Evolutionary conservation across 2,329 filamentous ascomycete genomes (phyloP).

Genomic region (Curvularia lunata): DNA sequence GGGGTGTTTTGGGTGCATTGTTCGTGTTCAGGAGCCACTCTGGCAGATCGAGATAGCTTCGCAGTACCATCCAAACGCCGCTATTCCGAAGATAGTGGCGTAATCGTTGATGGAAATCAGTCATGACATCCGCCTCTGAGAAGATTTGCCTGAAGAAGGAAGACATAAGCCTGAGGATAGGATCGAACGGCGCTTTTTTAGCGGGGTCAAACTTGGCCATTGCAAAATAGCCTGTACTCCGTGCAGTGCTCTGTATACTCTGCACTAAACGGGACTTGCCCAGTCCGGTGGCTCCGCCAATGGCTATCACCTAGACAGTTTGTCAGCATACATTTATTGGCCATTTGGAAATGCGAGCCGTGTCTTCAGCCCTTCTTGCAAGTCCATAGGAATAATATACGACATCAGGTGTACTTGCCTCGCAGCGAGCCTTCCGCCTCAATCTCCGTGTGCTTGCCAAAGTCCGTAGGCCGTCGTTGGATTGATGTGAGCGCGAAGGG

Average conservation of each 20-base stretch:
- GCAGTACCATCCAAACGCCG: slow-evolving; percentile 62
- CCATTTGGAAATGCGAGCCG: background rate
- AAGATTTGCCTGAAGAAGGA: slow-evolving; percentile 69
- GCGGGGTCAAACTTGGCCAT: slow-evolving; percentile 66
- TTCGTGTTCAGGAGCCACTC: slow-evolving; percentile 65
- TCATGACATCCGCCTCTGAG: slow-evolving; percentile 67
- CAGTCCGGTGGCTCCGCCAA: slow-evolving; percentile 63
- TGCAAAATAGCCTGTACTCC: slow-evolving; percentile 66
- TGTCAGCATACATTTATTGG: background rate
- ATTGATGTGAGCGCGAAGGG: slow-evolving; percentile 36
- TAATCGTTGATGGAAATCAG: slow-evolving; percentile 66
- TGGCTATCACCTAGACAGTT: slow-evolving; percentile 55
- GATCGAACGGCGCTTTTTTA: slow-evolving; percentile 66
- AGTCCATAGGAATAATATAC: background rate
- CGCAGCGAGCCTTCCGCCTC: slow-evolving; percentile 62
- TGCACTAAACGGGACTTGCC: slow-evolving; percentile 68
- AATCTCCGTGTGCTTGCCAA: slow-evolving; percentile 50
- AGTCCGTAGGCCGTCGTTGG: slow-evolving; percentile 33
- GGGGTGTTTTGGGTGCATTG: slow-evolving; percentile 29
- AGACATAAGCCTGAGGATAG: slow-evolving; percentile 65
- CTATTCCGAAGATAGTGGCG: slow-evolving; percentile 60
- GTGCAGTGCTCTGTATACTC: slow-evolving; percentile 62
- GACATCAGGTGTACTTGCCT: slow-evolving; percentile 35
- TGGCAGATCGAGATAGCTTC: slow-evolving; percentile 65
- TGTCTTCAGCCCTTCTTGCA: too few relatives aligned